Percentiles rank a stretch among this genome's conserved stretches.
Conservation (phyloP, 768 basidiomycete genomes). For the Pseudohyphozyma bogoriensis region DNA sequence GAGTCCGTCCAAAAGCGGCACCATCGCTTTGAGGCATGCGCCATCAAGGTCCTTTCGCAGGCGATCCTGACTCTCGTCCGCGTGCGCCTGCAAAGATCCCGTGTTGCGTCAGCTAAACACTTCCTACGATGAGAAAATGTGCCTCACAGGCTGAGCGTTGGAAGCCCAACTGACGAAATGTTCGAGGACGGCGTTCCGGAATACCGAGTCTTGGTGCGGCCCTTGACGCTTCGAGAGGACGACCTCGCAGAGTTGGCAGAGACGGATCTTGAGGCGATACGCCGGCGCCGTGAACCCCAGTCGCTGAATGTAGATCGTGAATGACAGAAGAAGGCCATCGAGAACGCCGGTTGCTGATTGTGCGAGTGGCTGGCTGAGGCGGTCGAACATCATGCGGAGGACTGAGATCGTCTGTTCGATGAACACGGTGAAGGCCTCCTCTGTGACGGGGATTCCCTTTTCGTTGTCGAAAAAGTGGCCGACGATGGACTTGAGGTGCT, state of each 20-base stretch:
- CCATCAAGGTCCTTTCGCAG: slow-evolving; percentile 53
- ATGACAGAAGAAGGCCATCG: slow-evolving; percentile 40
- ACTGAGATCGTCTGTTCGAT: slow-evolving; percentile 57
- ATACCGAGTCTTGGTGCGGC: background rate
- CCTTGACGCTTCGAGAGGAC: slow-evolving; percentile 52
- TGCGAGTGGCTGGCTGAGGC: slow-evolving; percentile 50
- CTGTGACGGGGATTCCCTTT: slow-evolving; percentile 15
- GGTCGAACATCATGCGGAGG: slow-evolving; percentile 68
- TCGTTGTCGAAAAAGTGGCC: slow-evolving; percentile 16
- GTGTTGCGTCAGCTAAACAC: no score
- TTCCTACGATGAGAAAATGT: background rate
- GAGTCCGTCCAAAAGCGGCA: slow-evolving; percentile 64
- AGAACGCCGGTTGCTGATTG: slow-evolving; percentile 48
- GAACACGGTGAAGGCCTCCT: slow-evolving; percentile 29
- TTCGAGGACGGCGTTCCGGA: slow-evolving; percentile 1
- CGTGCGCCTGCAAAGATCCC: background rate
- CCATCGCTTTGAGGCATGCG: slow-evolving; percentile 60
- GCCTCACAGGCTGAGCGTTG: background rate
- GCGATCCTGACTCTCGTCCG: slow-evolving; percentile 3
- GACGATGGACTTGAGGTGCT: background rate
- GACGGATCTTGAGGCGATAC: slow-evolving; percentile 61
- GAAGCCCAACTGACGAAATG: background rate
- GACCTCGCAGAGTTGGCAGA: slow-evolving; percentile 60
- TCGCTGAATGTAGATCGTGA: slow-evolving; percentile 58
- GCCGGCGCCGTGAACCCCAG: slow-evolving; percentile 47